Base-by-base conservation (phyloP, 2,329 filamentous ascomycete species). In the Ceratocystis albifundus region DNA sequence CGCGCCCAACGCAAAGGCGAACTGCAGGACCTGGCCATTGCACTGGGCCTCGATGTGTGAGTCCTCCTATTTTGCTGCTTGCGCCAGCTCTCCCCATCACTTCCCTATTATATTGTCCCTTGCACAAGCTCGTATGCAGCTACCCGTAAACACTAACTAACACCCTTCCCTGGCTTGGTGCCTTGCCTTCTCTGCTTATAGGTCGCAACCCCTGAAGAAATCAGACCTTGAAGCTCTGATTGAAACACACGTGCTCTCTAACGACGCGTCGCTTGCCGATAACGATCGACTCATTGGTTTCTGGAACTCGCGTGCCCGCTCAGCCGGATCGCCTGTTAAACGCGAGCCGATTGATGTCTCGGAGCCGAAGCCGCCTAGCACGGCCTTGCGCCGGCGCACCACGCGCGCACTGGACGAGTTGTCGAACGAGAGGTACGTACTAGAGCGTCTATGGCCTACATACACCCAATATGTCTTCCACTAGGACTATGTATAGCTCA, bases 1-100 rank as follows among this genome's bases (percentile, higher is more conserved):
- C 83, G 86, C 76, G 82, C 83, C 75, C 88, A 94, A 82, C 87
- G 88, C 79, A 96, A 96, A 81, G 81, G 80, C 71, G 89, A 93
- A 70, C 83, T 96, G 66, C 76, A 84, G 71, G 87, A 89, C 69
- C 80, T 95, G 69, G 89, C 90, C 68, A 83, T 89, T 70, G 77
- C 80, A 61, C 82, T 88, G 69, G 87, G 87, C 67, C 79, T 93
- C 65, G 81, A 84, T 73, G 83, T 88, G 90, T 95, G 84, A 73
- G 86, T 82, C 12, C 17, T 2, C 20, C 45, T n/a, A 17, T 20
- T 32, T 15, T 32, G 53, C 7, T 28, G 53, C 25, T 4, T 22
- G 53, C 53, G 53, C 28, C 8, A 12, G 53, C 53, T 28, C n/a
- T 28, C 28, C n/a, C 4, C 20, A 7, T 6, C 46, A 6, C n/a